These are phyloP conservation scores for Yamadazyma diddensiae DNA, from an alignment of 1,139 yeast species.

Conservation along the genomic window DNA sequence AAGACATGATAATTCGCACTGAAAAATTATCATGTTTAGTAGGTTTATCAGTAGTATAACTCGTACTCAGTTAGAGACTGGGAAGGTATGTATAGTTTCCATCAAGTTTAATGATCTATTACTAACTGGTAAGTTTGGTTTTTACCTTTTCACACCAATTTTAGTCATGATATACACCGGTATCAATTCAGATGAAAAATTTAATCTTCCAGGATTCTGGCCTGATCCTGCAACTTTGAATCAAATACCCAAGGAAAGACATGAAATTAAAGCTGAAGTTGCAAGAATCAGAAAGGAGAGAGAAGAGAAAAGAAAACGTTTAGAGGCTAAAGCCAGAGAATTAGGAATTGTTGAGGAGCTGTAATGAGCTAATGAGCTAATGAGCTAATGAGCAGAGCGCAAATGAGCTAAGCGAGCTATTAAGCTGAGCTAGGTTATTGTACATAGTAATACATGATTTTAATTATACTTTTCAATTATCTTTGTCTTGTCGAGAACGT, in stretches of 20 bases:
- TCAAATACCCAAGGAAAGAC: constrained; percentile 89
- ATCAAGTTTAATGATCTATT: neutral
- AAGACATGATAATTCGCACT: constrained; percentile 13
- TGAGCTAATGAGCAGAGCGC: neutral
- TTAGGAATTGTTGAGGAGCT: constrained; percentile 59
- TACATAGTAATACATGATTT: constrained; percentile 1
- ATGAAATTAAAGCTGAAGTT: constrained; percentile 85
- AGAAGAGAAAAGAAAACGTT: constrained; percentile 64
- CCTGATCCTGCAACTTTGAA: constrained; percentile 93
- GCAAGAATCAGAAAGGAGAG: constrained; percentile 81
- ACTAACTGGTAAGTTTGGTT: constrained; percentile 59
- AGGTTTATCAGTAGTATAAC: constrained; percentile 37
- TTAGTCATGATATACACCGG: constrained; percentile 91
- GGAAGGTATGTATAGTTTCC: constrained; percentile 46
- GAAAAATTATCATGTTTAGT: constrained; percentile 12
- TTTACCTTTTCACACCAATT: constrained; percentile 82
- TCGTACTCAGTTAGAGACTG: constrained; percentile 67
- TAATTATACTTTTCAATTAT: neutral
- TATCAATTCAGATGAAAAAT: constrained; percentile 80
- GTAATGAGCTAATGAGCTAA: constrained; percentile 6
- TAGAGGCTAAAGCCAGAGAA: constrained; percentile 69
- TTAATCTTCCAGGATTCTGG: constrained; percentile 95
- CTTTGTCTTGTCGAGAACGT: constrained; percentile 10
- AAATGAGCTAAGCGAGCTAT: too few relatives aligned
- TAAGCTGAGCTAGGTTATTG: neutral